Base-by-base conservation (phyloP, 1,284 basidiomycete species). In the Ceratobasidium papillatum region DNA sequence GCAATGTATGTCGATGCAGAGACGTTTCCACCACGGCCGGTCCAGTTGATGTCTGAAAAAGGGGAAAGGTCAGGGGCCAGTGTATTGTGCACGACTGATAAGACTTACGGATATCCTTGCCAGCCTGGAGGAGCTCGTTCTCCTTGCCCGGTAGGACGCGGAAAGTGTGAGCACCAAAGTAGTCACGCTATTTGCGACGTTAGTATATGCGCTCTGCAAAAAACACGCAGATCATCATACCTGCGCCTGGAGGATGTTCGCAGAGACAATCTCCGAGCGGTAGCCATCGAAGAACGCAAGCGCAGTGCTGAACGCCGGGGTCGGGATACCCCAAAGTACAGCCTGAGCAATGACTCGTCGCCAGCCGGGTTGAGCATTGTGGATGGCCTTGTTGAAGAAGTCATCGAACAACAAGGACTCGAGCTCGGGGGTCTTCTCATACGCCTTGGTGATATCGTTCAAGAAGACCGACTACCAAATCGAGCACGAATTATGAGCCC, bases 201-300 rank as follows among this genome's bases (percentile, higher is more conserved):
- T 17, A 71, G 34, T 7, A 41, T 34, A 75, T 36, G 12, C 30
- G 30, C 59, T 1, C 30, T 43, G 22, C 17, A 25, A 9, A 12
- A 19, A n/a, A n/a, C 2, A 12, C n/a, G 30, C n/a, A 38, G n/a
- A 52, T 34, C n/a, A 17, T n/a, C 66, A 59, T 22, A 74, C 45
- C 84, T 98, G 97, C 72, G 89, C 97, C 86, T 99, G 97, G 80
- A 98, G 85, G 77, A 99, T 86, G 86, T 96, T 96, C 76, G 98
- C 98, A 49, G 97, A 95, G 75, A 99, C 89, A 77, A 94, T 86
- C 81, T 96, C 97, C 78, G 86, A 85, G 78, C 88, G 83, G 89
- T 99, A 99, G 66, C 98, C 98, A 84, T 99, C 98, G 83, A 98
- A 99, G 93, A 99, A 99, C 78, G 97, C 94, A 66, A 99, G 89